Conservation (phyloP, 2,329 filamentous ascomycete species). For the Daldinia sp. region DNA sequence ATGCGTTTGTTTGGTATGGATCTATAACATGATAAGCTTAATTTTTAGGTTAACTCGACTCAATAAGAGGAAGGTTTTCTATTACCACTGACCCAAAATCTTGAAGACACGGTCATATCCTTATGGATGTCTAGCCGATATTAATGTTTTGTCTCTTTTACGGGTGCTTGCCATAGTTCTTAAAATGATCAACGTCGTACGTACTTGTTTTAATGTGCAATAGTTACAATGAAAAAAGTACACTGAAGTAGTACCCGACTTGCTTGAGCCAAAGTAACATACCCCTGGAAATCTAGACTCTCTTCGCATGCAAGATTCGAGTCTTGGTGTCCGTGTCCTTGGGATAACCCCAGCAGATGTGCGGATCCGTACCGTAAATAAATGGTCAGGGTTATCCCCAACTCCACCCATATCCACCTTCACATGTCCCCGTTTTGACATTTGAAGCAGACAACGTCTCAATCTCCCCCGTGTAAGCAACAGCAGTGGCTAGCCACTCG, state of each 20-base stretch:
- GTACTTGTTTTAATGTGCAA: neutral
- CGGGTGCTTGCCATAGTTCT: too few relatives aligned
- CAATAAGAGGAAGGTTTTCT: neutral
- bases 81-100: too few relatives aligned
- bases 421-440: conserved; percentile 30
- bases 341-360: neutral
- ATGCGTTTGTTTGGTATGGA: neutral
- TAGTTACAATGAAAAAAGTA: neutral
- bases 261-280: neutral
- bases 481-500: conserved; percentile 20
- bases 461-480: conserved; percentile 28
- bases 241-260: neutral
- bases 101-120: too few relatives aligned
- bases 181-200: too few relatives aligned
- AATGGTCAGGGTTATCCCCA: conserved; percentile 18
- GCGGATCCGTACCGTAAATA: neutral
- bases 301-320: neutral
- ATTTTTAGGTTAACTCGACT: neutral
- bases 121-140: too few relatives aligned
- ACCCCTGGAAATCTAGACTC: conserved; percentile 7
- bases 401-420: conserved; percentile 36
- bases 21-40: neutral
- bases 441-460: conserved; percentile 45
- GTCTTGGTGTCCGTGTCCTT: conserved; percentile 1
- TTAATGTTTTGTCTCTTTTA: neutral